Evolutionary conservation across 495 filamentous ascomycete species (phyloP).

Genomic region (Talaromyces wortmannii): DNA sequence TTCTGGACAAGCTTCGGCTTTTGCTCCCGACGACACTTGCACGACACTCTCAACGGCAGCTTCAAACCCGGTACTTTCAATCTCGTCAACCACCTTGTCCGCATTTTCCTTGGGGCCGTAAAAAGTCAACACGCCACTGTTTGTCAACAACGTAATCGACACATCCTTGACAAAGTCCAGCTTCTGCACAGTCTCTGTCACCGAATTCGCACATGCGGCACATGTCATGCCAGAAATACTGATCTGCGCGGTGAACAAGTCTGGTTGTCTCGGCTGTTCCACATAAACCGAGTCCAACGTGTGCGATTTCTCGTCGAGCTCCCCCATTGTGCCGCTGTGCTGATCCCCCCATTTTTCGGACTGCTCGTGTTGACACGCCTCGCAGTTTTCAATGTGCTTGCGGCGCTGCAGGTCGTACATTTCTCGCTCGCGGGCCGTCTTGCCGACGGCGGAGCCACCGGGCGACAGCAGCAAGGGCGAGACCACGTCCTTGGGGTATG

Average conservation of each 20-base stretch:
- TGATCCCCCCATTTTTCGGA: neutral
- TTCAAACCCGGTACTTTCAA: constrained; percentile 52
- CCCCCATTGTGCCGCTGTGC: neutral
- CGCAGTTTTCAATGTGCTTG: constrained; percentile 37
- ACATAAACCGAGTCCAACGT: neutral
- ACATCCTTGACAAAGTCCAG: constrained; percentile 46
- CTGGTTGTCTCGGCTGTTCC: constrained; percentile 1
- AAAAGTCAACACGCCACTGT: constrained; percentile 46
- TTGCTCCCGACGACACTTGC: constrained; percentile 7
- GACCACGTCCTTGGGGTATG: neutral
- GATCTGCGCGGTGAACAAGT: constrained; percentile 35
- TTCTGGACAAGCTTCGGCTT: constrained; percentile 13
- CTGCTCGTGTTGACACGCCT: constrained; percentile 38
- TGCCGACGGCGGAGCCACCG: neutral
- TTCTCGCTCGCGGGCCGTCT: neutral
- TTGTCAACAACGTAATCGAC: constrained; percentile 52
- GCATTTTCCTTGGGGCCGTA: constrained; percentile 31
- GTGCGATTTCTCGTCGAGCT: neutral
- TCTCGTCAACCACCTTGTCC: constrained; percentile 34
- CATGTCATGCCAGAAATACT: constrained; percentile 62
- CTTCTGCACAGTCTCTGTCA: constrained; percentile 42
- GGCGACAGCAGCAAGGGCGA: neutral
- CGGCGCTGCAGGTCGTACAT: neutral
- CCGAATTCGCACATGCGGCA: constrained; percentile 49
- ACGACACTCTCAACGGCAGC: constrained; percentile 39